Evolutionary conservation across 208 protist species (phyloP).

Genomic region (Perkinsela sp.): DNA sequence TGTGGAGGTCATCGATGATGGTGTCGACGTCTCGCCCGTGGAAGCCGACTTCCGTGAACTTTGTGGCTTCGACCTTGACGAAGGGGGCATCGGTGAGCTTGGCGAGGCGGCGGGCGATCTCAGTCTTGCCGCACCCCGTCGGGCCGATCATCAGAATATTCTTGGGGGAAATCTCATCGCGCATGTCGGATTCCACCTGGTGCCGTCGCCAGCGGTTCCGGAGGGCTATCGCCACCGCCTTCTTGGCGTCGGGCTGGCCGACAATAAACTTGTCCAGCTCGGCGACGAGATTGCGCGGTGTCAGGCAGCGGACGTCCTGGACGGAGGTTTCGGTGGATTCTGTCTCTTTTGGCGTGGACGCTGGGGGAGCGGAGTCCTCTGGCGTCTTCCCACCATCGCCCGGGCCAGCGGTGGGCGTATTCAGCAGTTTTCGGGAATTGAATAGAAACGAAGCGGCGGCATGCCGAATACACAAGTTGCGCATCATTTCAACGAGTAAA

Average conservation of each 20-base stretch:
- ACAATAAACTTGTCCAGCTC: constrained; percentile 87
- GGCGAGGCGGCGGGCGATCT: constrained; percentile 81
- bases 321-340: not conserved
- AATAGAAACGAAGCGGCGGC: not conserved
- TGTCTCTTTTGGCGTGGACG: not conserved
- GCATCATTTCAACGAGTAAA: too few relatives aligned
- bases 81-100: constrained; percentile 87
- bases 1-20: constrained; percentile 84
- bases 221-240: constrained; percentile 78
- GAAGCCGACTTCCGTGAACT: constrained; percentile 91
- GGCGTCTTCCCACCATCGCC: too few relatives aligned
- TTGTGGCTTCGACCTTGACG: constrained; percentile 91
- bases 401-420: not conserved
- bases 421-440: not conserved
- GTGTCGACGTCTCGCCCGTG: constrained; percentile 82
- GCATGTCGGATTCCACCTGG: constrained; percentile 49
- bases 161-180: constrained; percentile 70
- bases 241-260: constrained; percentile 83
- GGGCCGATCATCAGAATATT: constrained; percentile 81
- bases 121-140: constrained; percentile 74
- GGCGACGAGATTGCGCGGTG: constrained; percentile 62
- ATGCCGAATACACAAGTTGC: not conserved
- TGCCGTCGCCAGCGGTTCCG: constrained; percentile 76
- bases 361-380: not conserved
- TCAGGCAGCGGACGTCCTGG: constrained; percentile 45